Evolutionary conservation across 495 filamentous ascomycete species (phyloP).

Genomic region (Penicillium argentinense): DNA sequence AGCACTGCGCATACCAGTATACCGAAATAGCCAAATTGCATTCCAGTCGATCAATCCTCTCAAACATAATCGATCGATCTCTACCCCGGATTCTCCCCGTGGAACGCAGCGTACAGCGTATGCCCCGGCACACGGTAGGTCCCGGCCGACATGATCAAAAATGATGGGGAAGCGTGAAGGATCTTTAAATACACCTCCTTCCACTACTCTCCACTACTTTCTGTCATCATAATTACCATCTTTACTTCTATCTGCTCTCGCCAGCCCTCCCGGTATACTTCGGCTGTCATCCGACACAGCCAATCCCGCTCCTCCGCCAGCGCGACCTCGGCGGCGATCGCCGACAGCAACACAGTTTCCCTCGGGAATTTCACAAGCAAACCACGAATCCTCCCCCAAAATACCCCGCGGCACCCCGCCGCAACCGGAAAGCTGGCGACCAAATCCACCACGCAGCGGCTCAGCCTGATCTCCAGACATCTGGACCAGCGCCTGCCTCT

Average conservation of each 20-base stretch:
- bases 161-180: too few relatives aligned
- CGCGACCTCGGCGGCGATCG: constrained; percentile 31
- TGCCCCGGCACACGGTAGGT: too few relatives aligned
- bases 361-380: constrained; percentile 27
- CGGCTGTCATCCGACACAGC: not conserved
- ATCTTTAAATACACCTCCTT: too few relatives aligned
- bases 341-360: constrained; percentile 26
- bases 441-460: constrained; percentile 60
- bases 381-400: constrained; percentile 10
- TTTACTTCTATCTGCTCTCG: too few relatives aligned
- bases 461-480: constrained; percentile 81
- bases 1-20: too few relatives aligned
- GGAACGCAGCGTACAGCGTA: too few relatives aligned
- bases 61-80: too few relatives aligned
- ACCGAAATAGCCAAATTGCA: too few relatives aligned
- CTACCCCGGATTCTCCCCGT: too few relatives aligned
- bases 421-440: constrained; percentile 54
- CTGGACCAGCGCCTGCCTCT: constrained; percentile 61
- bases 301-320: constrained; percentile 7
- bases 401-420: constrained; percentile 43
- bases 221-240: too few relatives aligned
- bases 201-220: constrained; percentile 8
- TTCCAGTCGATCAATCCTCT: too few relatives aligned
- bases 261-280: not conserved
- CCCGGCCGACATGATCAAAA: too few relatives aligned